phyloP scores from a whole-genome alignment of 2,329 filamentous ascomycete genomes.

The Penicillium sp. region DNA sequence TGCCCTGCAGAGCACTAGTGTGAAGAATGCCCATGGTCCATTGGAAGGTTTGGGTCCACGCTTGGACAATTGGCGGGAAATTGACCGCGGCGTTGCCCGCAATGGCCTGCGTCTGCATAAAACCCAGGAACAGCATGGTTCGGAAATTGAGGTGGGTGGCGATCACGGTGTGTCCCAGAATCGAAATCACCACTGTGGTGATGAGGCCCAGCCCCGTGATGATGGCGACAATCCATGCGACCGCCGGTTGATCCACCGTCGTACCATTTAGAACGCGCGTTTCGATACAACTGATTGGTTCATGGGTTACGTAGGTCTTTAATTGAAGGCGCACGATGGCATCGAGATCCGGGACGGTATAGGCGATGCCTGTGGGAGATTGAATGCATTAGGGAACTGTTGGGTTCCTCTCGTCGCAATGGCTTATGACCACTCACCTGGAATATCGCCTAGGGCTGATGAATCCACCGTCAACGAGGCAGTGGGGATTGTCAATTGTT shows the following conservation, averaged over 20 bases:
- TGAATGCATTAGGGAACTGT: conserved; percentile 2
- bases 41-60: conserved; percentile 96
- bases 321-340: conserved; percentile 18
- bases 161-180: conserved; percentile 87
- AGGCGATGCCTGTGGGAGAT: conserved; percentile 65
- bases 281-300: conserved; percentile 16
- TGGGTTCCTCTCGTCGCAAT: background rate
- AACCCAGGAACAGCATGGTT: conserved; percentile 84
- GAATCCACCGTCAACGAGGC: background rate
- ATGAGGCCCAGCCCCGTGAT: conserved; percentile 80
- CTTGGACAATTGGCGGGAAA: conserved; percentile 81
- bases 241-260: conserved; percentile 74
- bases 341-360: conserved; percentile 68
- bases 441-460: background rate
- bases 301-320: conserved; percentile 1
- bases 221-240: conserved; percentile 85
- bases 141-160: conserved; percentile 92
- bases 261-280: conserved; percentile 45
- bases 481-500: background rate
- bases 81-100: conserved; percentile 77
- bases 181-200: conserved; percentile 82
- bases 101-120: conserved; percentile 92
- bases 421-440: background rate
- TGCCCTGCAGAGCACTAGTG: conserved; percentile 76
- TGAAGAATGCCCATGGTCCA: conserved; percentile 97